Evolutionary conservation across 2,329 filamentous ascomycete species (phyloP).

Genomic region (Fusarium stilboides): DNA sequence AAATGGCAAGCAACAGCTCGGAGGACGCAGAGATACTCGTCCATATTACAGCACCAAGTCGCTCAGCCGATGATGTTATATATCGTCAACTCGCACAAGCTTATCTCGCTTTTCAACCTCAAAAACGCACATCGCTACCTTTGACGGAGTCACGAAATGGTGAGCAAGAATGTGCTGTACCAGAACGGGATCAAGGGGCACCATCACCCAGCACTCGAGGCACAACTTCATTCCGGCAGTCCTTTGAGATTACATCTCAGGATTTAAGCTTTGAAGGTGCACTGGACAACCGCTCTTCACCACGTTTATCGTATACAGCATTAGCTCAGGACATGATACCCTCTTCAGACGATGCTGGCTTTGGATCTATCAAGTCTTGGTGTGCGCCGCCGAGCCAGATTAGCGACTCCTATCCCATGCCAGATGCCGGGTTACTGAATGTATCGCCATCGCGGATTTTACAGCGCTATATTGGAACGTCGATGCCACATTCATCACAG

Average conservation of each 20-base stretch:
- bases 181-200: constrained; percentile 3
- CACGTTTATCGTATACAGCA: constrained; percentile 40
- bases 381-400: constrained; percentile 65
- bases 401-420: constrained; percentile 67
- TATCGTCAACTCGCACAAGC: constrained; percentile 67
- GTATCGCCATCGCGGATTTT: constrained; percentile 66
- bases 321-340: background rate
- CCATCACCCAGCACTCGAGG: constrained; percentile 29
- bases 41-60: constrained; percentile 68
- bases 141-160: constrained; percentile 1
- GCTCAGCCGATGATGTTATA: constrained; percentile 61
- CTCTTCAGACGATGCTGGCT: constrained; percentile 22
- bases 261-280: constrained; percentile 63
- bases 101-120: constrained; percentile 65
- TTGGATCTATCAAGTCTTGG: constrained; percentile 56
- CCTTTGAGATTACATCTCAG: constrained; percentile 54
- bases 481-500: constrained; percentile 41
- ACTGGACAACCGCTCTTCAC: constrained; percentile 61
- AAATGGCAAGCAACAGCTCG: constrained; percentile 48
- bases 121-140: constrained; percentile 28
- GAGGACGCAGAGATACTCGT: constrained; percentile 68
- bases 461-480: constrained; percentile 62
- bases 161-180: constrained; percentile 8
- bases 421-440: constrained; percentile 48
- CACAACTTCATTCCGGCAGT: constrained; percentile 36